Evolutionary conservation across 306 rosid genomes (phyloP).

Genomic region (Dicorynia guianensis): DNA sequence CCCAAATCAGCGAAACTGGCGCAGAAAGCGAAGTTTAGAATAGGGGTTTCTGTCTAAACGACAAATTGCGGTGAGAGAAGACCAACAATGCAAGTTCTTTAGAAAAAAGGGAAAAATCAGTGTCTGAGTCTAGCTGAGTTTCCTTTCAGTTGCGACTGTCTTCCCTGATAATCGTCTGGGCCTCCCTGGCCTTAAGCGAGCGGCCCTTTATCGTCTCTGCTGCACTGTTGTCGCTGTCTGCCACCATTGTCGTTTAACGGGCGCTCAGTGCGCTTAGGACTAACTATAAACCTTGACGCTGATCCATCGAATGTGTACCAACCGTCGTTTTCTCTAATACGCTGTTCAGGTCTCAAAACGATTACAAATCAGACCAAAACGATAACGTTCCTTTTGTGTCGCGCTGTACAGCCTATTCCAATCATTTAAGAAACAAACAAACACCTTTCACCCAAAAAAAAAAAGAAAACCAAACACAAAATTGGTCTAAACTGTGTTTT

Average conservation of each 20-base stretch:
- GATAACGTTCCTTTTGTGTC: no score
- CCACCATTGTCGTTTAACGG: slow-evolving; percentile 46
- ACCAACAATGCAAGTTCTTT: neutral
- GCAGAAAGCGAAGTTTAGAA: neutral
- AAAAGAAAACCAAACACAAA: no score
- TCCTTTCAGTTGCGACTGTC: neutral
- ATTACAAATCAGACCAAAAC: no score
- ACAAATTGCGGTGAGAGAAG: neutral
- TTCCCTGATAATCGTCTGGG: neutral
- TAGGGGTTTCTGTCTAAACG: slow-evolving; percentile 25
- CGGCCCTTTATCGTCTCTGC: slow-evolving; percentile 42
- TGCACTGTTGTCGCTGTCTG: slow-evolving; percentile 46
- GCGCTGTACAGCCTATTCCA: no score
- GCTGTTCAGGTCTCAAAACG: neutral
- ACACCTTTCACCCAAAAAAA: no score
- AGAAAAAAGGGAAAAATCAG: neutral
- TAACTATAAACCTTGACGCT: neutral
- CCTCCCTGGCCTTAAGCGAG: neutral
- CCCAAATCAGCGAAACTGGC: slow-evolving; percentile 19
- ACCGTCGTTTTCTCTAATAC: slow-evolving; percentile 6
- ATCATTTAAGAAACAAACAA: no score
- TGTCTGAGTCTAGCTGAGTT: neutral
- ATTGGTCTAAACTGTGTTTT: no score
- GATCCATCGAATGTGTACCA: neutral
- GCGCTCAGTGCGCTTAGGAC: neutral